Evolutionary conservation across 2,329 filamentous ascomycete genomes (phyloP).

Genomic region (Elsinoe batatas): DNA sequence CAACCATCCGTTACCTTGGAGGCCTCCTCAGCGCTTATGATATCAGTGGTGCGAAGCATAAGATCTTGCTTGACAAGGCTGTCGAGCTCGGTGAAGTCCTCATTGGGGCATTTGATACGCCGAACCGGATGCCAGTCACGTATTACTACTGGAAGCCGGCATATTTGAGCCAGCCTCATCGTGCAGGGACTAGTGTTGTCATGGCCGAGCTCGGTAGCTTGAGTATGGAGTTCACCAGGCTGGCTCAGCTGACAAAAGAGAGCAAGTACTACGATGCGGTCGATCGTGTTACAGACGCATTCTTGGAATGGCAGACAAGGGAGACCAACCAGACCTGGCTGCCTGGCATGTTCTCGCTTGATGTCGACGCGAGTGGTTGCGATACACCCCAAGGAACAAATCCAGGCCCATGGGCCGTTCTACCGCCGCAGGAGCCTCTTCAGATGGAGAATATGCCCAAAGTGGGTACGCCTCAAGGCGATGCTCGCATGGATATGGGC

Average conservation of each 20-base stretch:
- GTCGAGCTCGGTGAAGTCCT: conserved; percentile 70
- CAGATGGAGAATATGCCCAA: conserved; percentile 7
- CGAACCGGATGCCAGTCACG: conserved; percentile 81
- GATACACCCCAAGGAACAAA: conserved; percentile 42
- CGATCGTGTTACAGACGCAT: conserved; percentile 70
- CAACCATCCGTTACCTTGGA: conserved; percentile 81
- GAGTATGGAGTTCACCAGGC: conserved; percentile 77
- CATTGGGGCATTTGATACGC: conserved; percentile 79
- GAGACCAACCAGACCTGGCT: conserved; percentile 49
- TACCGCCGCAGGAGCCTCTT: background rate
- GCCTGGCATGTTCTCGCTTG: conserved; percentile 70
- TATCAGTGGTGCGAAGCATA: conserved; percentile 61
- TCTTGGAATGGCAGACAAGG: conserved; percentile 59
- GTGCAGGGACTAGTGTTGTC: conserved; percentile 47
- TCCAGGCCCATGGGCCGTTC: conserved; percentile 2
- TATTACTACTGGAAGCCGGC: conserved; percentile 69
- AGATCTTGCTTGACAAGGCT: conserved; percentile 64
- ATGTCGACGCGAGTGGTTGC: conserved; percentile 71
- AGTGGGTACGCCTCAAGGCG: background rate
- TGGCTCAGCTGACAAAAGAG: conserved; percentile 75
- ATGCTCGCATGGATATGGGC: conserved; percentile 7
- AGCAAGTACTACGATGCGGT: conserved; percentile 84
- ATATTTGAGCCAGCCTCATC: conserved; percentile 52
- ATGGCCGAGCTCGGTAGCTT: conserved; percentile 67
- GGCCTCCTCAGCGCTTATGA: conserved; percentile 81